These are phyloP conservation scores for Inga laurina DNA, from an alignment of 306 rosid genomes.

Conservation along the genomic window DNA sequence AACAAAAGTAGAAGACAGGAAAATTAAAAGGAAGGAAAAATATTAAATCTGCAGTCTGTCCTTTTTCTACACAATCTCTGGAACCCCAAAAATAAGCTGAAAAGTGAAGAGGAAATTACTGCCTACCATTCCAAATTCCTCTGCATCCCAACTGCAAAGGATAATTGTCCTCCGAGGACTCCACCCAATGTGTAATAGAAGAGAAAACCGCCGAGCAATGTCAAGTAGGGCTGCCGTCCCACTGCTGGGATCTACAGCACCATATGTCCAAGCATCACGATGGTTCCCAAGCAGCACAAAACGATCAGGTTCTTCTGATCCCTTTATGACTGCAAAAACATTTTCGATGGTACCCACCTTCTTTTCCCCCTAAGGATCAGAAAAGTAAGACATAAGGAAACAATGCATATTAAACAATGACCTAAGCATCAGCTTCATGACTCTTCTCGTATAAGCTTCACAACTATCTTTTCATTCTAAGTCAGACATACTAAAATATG, in stretches of 20 bases:
- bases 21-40: constrained; percentile 5
- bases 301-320: constrained; percentile 86
- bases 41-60: background rate
- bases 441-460: background rate
- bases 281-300: constrained; percentile 93
- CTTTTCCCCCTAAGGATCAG: constrained; percentile 69
- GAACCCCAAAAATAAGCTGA: background rate
- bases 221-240: constrained; percentile 94
- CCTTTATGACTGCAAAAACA: constrained; percentile 81
- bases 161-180: constrained; percentile 68
- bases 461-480: background rate
- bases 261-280: constrained; percentile 97
- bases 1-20: background rate
- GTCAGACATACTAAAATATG: background rate
- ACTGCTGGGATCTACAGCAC: constrained; percentile 97
- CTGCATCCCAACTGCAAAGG: constrained; percentile 65
- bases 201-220: constrained; percentile 80
- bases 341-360: constrained; percentile 68
- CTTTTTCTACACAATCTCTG: background rate
- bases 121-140: constrained; percentile 58
- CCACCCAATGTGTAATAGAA: constrained; percentile 66
- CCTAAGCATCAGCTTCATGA: constrained; percentile 10
- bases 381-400: background rate
- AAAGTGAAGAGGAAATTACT: constrained; percentile 13
- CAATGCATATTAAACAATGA: constrained; percentile 10